Evolutionary conservation across 257 asterid species (phyloP).

Genomic region (Solanum chmielewskii): DNA sequence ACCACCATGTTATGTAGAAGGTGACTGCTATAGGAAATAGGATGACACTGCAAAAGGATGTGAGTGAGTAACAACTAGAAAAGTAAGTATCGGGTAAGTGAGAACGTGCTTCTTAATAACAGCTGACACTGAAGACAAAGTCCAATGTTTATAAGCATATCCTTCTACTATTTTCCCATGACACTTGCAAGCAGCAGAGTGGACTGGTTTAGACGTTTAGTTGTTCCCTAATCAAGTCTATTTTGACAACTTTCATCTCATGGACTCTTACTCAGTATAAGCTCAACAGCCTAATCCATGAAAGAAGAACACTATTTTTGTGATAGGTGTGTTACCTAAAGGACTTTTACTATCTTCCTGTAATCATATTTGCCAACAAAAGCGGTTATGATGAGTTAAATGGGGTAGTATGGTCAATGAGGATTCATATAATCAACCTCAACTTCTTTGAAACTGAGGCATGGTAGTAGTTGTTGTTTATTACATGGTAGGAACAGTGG

Average conservation of each 20-base stretch:
- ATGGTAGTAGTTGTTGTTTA: not conserved
- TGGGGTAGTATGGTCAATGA: not conserved
- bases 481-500: not conserved
- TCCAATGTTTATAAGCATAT: not conserved
- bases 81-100: not conserved
- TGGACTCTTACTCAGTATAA: not conserved
- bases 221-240: not conserved
- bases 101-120: not conserved
- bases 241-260: not conserved
- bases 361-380: not conserved
- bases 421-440: not conserved
- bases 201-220: not conserved
- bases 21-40: constrained; percentile 35
- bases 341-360: not conserved
- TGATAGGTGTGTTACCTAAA: not conserved
- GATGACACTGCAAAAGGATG: constrained; percentile 28
- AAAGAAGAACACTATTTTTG: not conserved
- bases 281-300: not conserved
- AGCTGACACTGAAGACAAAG: not conserved
- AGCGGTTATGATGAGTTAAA: not conserved
- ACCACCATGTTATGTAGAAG: constrained; percentile 41
- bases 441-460: not conserved
- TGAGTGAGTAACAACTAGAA: not conserved
- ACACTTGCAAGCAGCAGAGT: not conserved
- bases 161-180: not conserved